These are phyloP conservation scores for Xylariales sp. DNA, from an alignment of 2,329 filamentous ascomycete species.

Conservation along the genomic window DNA sequence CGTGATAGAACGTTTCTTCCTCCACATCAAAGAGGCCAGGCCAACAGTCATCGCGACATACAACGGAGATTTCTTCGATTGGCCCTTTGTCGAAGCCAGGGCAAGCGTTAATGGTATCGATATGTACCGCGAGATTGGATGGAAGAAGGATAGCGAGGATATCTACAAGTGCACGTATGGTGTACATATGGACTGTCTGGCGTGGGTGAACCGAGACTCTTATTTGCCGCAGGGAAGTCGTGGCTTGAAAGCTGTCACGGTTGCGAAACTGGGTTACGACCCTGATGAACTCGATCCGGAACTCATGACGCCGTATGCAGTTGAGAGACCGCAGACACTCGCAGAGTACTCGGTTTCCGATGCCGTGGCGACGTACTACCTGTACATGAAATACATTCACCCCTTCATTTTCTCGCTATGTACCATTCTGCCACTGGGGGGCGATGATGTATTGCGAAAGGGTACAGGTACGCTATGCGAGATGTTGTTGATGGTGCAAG, in stretches of 20 bases:
- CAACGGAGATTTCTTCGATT: slow-evolving; percentile 99
- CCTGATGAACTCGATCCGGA: slow-evolving; percentile 97
- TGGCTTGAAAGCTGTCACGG: slow-evolving; percentile 94
- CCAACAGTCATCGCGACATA: slow-evolving; percentile 99
- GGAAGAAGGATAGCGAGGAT: slow-evolving; percentile 90
- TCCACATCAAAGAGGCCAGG: slow-evolving; percentile 88
- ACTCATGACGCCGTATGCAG: slow-evolving; percentile 90
- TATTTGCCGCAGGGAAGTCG: slow-evolving; percentile 96
- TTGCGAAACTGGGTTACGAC: slow-evolving; percentile 96
- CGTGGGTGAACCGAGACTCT: slow-evolving; percentile 98
- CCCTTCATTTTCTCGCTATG: slow-evolving; percentile 98
- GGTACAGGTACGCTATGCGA: slow-evolving; percentile 98
- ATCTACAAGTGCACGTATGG: slow-evolving; percentile 96
- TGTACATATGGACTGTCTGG: slow-evolving; percentile 98
- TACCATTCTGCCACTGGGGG: slow-evolving; percentile 88
- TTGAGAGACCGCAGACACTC: slow-evolving; percentile 84
- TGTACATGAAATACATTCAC: slow-evolving; percentile 99
- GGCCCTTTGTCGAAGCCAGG: slow-evolving; percentile 94
- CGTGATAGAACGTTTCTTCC: slow-evolving; percentile 85
- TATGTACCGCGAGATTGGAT: slow-evolving; percentile 98
- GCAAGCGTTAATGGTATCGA: slow-evolving; percentile 94
- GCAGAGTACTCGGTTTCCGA: slow-evolving; percentile 99
- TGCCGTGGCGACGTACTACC: slow-evolving; percentile 95
- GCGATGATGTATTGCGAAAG: slow-evolving; percentile 89
- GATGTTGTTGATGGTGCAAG: slow-evolving; percentile 99